Conservation (phyloP, 768 basidiomycete species). For the Termitomyces sp. region DNA sequence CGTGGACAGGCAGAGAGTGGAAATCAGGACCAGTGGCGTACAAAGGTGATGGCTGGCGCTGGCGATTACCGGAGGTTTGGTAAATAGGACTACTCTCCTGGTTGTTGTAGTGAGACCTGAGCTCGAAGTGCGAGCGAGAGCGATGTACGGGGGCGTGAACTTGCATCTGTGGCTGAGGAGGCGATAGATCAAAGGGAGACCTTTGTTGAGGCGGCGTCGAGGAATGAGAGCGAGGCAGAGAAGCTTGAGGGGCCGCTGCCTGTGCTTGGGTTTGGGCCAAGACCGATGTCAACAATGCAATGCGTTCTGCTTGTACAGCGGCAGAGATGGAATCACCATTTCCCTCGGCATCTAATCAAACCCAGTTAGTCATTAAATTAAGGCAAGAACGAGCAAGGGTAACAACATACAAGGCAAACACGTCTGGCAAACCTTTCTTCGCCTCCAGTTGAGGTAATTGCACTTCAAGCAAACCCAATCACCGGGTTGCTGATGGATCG, state of each 20-base stretch:
- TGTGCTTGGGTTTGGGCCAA: conserved; percentile 51
- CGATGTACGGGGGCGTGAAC: conserved; percentile 39
- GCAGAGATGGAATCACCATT: conserved; percentile 86
- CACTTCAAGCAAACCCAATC: conserved; percentile 85
- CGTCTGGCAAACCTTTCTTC: conserved; percentile 87
- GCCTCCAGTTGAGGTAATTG: conserved; percentile 85
- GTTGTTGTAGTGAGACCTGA: conserved; percentile 39
- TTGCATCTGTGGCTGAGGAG: conserved; percentile 22
- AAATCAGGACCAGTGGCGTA: conserved; percentile 34
- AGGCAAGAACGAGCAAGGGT: conserved; percentile 5
- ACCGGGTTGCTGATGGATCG: conserved; percentile 54
- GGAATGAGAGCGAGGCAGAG: conserved; percentile 37
- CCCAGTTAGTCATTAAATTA: conserved; percentile 1
- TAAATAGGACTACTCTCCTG: conserved; percentile 44
- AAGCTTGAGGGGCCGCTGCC: conserved; percentile 8
- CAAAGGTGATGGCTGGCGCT: conserved; percentile 37
- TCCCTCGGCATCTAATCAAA: conserved; percentile 69
- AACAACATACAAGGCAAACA: conserved; percentile 71
- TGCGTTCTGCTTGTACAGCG: conserved; percentile 82
- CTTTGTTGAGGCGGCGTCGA: conserved; percentile 43
- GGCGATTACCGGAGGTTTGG: conserved; percentile 51
- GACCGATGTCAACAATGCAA: conserved; percentile 73
- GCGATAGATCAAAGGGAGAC: conserved; percentile 30
- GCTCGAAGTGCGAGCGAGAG: conserved; percentile 49
- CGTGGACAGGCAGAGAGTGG: conserved; percentile 27